A percentile compares a stretch with the other conserved stretches of the same genome.
These are phyloP conservation scores for Colletotrichum agaves DNA, from an alignment of 2,329 filamentous ascomycete genomes.

Conservation along the genomic window DNA sequence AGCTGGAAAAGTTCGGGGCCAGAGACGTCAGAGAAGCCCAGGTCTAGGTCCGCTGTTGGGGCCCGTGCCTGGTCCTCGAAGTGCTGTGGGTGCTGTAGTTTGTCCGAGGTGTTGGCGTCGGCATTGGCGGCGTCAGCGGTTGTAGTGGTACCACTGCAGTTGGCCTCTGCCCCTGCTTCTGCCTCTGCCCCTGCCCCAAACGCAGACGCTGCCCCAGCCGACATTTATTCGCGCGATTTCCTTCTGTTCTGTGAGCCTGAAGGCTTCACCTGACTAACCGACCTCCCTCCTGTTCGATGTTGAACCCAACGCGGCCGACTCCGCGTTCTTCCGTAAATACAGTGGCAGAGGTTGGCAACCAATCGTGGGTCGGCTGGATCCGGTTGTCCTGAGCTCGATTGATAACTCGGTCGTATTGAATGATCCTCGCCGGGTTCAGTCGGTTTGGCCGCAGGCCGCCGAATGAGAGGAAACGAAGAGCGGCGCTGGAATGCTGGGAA, in stretches of 20 bases:
- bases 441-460: slow-evolving; percentile 18
- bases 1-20: slow-evolving; percentile 52
- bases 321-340: slow-evolving; percentile 14
- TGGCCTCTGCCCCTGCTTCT: slow-evolving; percentile 17
- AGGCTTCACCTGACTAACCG: background rate
- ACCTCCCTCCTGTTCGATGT: background rate
- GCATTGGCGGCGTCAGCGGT: slow-evolving; percentile 12
- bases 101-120: slow-evolving; percentile 9
- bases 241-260: background rate
- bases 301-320: background rate
- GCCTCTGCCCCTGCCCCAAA: slow-evolving; percentile 15
- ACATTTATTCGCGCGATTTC: slow-evolving; percentile 27
- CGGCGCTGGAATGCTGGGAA: slow-evolving; percentile 27
- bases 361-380: slow-evolving; percentile 31
- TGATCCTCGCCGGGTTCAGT: slow-evolving; percentile 35
- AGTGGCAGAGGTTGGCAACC: background rate
- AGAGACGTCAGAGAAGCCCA: slow-evolving; percentile 56
- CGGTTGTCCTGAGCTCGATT: slow-evolving; percentile 32
- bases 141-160: slow-evolving; percentile 5
- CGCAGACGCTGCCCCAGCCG: slow-evolving; percentile 1
- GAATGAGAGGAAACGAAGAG: slow-evolving; percentile 28
- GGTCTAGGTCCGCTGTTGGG: slow-evolving; percentile 37
- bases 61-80: slow-evolving; percentile 12
- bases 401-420: slow-evolving; percentile 32
- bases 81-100: slow-evolving; percentile 25